Base-by-base conservation (phyloP, 2,329 filamentous ascomycete genomes). In the Sclerotiophoma versabilis region DNA sequence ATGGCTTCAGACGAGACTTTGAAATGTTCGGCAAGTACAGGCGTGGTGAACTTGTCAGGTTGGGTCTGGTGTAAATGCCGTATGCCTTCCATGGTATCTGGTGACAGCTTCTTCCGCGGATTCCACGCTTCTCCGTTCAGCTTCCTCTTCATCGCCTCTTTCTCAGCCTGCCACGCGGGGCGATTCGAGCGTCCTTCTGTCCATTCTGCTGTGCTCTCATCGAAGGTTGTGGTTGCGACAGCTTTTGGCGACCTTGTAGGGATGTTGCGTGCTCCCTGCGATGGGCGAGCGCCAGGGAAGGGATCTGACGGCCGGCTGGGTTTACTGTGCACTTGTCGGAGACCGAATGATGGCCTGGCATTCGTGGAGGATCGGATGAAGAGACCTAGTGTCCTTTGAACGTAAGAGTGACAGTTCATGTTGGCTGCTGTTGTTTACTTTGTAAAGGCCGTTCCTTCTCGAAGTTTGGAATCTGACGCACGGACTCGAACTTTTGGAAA, bases 1-100 rank as follows among this genome's bases (percentile, higher is more conserved):
- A 98, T 90, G 0, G 87, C 91, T 72, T 99, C 95, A 2, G 90
- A 81, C 0, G 92, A 92, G n/a, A 97, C 81, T 73, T 92, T 82
- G 76, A 98, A 99, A 64, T 92, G 86, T 1, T 86, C 70, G 0
- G 93, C 86, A 12, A 98, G 85, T 27, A 86, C 82, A 14, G 82
- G 75, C 0, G 90, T 96, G 4, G 88, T 90, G 77, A 92, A 97
- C 52, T 83, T 81, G 2, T 89, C 83, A 0, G 93, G 92, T 59
- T 92, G 88, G 64, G 92, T 87, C 22, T 83, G 79, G 73, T 97
- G 86, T 27, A 99, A 80, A 17, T 90, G 88, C 34, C 92, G 87
- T 64, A 99, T 96, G 34, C 92, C 93, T n/a, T 90, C 88, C 26
- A 97, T 80, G 1, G 93, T 92, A 74, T 98, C 93, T 0, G 95